Conservation (phyloP, 129 eudicot genomes). For the Pittosporum tobira region DNA sequence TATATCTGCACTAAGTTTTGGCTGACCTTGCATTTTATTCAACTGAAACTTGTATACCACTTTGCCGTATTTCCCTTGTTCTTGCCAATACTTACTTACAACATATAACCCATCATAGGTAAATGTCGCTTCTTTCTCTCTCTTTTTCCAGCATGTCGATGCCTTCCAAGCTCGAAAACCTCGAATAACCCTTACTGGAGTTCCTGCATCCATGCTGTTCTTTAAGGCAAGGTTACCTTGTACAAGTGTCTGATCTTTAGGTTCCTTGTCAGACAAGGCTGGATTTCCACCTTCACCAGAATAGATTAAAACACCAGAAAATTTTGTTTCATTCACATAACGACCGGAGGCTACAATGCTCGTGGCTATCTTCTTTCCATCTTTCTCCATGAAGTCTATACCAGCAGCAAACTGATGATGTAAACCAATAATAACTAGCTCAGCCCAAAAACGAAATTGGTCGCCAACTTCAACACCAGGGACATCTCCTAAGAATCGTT, state of each 20-base stretch:
- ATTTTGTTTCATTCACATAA: slow-evolving; percentile 23
- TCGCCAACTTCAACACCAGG: slow-evolving; percentile 51
- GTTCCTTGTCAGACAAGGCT: not conserved
- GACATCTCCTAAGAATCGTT: slow-evolving; percentile 24
- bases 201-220: slow-evolving; percentile 24
- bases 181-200: slow-evolving; percentile 26
- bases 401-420: slow-evolving; percentile 36
- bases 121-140: slow-evolving; percentile 3
- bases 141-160: not conserved
- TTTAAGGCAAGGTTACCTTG: slow-evolving; percentile 34
- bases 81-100: slow-evolving; percentile 18
- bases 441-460: slow-evolving; percentile 29
- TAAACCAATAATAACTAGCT: slow-evolving; percentile 43
- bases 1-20: slow-evolving; percentile 5
- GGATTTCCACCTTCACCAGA: slow-evolving; percentile 53
- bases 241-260: slow-evolving; percentile 29
- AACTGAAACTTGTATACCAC: slow-evolving; percentile 37
- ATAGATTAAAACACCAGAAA: slow-evolving; percentile 25
- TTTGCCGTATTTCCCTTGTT: slow-evolving; percentile 31
- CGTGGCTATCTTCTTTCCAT: slow-evolving; percentile 34
- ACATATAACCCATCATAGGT: slow-evolving; percentile 37
- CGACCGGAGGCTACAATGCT: slow-evolving; percentile 50
- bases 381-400: slow-evolving; percentile 29
- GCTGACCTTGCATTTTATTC: slow-evolving; percentile 25
- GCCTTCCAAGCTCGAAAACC: not conserved